phyloP scores from a whole-genome alignment of 805 yeast genomes.

The Candida oleophila region DNA sequence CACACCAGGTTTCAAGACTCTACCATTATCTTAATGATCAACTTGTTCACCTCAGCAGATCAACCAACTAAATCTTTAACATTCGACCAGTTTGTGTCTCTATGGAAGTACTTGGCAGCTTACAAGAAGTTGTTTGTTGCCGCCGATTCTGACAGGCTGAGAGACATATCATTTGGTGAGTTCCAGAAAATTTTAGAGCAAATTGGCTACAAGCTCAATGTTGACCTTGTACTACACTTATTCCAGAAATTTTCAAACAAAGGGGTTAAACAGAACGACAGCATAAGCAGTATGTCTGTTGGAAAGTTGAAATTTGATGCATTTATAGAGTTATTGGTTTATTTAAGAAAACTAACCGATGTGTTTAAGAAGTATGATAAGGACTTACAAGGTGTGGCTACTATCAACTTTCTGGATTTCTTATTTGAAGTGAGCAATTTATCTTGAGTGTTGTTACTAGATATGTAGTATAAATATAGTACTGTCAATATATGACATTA shows the following conservation, averaged over 20 bases:
- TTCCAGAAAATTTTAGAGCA: constrained; percentile 59
- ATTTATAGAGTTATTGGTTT: constrained; percentile 78
- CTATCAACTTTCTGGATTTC: constrained; percentile 64
- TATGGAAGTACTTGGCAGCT: constrained; percentile 67
- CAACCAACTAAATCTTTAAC: constrained; percentile 25
- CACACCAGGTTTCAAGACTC: constrained; percentile 59
- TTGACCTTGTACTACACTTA: constrained; percentile 55
- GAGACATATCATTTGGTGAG: constrained; percentile 65
- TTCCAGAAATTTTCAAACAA: constrained; percentile 54
- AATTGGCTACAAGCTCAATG: constrained; percentile 63
- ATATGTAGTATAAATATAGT: too few relatives aligned
- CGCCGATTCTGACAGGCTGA: constrained; percentile 58
- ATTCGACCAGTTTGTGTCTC: constrained; percentile 62
- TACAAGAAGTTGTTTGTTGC: constrained; percentile 64
- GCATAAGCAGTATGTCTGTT: constrained; percentile 22
- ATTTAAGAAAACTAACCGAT: constrained; percentile 74
- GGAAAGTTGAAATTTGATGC: constrained; percentile 68
- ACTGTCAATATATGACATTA: neutral
- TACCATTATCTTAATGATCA: constrained; percentile 62
- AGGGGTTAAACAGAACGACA: constrained; percentile 22
- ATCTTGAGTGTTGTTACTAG: neutral
- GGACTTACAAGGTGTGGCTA: constrained; percentile 72
- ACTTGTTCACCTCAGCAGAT: constrained; percentile 48
- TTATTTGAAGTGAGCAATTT: constrained; percentile 51
- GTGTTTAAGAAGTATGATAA: constrained; percentile 74